phyloP scores from a whole-genome alignment of 257 asterid species.

The Linaria vulgaris region DNA sequence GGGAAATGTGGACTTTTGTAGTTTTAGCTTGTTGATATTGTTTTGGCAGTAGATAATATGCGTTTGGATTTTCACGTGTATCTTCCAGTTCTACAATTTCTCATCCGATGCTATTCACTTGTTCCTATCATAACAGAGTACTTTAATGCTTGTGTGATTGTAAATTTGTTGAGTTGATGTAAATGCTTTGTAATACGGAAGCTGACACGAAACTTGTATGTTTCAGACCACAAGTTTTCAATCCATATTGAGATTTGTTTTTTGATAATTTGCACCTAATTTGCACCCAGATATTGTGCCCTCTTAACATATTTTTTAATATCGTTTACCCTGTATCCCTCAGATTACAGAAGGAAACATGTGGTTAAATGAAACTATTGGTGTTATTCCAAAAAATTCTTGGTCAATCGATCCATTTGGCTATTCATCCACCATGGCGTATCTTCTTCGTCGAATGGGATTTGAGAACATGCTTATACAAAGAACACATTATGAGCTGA shows the following conservation, averaged over 20 bases:
- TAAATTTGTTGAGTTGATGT: slow-evolving; percentile 13
- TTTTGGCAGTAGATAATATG: slow-evolving; percentile 17
- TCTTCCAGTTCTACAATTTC: slow-evolving; percentile 4
- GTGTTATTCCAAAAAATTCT: slow-evolving; percentile 86
- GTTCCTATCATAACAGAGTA: no score
- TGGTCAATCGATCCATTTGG: slow-evolving; percentile 99
- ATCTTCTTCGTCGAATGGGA: slow-evolving; percentile 98
- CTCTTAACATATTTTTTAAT: slow-evolving; percentile 22
- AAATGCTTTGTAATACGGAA: neutral
- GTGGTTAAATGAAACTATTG: slow-evolving; percentile 98
- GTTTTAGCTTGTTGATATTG: neutral
- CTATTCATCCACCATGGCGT: slow-evolving; percentile 97
- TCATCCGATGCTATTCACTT: no score
- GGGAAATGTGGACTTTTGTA: neutral
- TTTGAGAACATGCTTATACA: slow-evolving; percentile 99
- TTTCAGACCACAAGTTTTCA: slow-evolving; percentile 4
- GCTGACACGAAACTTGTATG: neutral
- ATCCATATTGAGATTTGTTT: neutral
- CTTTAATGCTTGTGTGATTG: no score
- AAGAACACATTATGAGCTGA: slow-evolving; percentile 95
- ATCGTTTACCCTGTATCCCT: slow-evolving; percentile 21
- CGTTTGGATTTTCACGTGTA: slow-evolving; percentile 19
- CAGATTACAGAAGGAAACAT: slow-evolving; percentile 94
- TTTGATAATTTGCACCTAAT: neutral
- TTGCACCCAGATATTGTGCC: slow-evolving; percentile 6